Base-by-base conservation (phyloP, 768 basidiomycete genomes). In the Rossbeevera mucosa region DNA sequence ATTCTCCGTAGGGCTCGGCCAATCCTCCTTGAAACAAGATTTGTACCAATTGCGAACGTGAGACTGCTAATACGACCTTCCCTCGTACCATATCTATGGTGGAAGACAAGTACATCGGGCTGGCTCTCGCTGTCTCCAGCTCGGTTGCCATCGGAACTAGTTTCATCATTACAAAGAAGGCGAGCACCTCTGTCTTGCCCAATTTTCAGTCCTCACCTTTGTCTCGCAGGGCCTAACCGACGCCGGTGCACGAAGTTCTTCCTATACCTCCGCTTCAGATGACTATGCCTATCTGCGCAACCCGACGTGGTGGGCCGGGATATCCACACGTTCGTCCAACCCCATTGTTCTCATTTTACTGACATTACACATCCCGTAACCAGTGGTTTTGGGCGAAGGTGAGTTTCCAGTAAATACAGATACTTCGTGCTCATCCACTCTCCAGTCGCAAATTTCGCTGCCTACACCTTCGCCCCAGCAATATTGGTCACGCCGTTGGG, bases 151-250 rank as follows among this genome's bases (percentile, higher is more conserved):
- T 98, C 59, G 95, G 96, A 46, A 90, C 88, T 33, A 95, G 93
- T 70, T 96, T 94, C 69, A 96, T 99, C 66, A 95, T 99, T 67
- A 99, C 95, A 16, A 99, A 99, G 82, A 98, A 96, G 87, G 95
- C 89, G 47, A 58, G 72, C 44, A 9, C 33, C 21, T 40, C 20
- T 26, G 16, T 16, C 3, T 18, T 36, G 29, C 38, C 8, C 36
- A 11, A 21, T 50, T 50, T 60, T 49, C 52, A 53, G 26, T 47
- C 21, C 60, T 53, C 43, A 64, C 22, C n/a, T 1, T 48, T 25
- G 1, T 53, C 21, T 50, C 43, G 25, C 29, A 96, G 95, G 95
- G 95, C 21, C 73, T 97, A 22, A 96, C 89, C 57, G 91, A 93
- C 63, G 88, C 94, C 42, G 83, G 83, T 4, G 76, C 80, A 56